Evolutionary conservation across 2,329 filamentous ascomycete genomes (phyloP).

Genomic region (Colletotrichum tropicale): DNA sequence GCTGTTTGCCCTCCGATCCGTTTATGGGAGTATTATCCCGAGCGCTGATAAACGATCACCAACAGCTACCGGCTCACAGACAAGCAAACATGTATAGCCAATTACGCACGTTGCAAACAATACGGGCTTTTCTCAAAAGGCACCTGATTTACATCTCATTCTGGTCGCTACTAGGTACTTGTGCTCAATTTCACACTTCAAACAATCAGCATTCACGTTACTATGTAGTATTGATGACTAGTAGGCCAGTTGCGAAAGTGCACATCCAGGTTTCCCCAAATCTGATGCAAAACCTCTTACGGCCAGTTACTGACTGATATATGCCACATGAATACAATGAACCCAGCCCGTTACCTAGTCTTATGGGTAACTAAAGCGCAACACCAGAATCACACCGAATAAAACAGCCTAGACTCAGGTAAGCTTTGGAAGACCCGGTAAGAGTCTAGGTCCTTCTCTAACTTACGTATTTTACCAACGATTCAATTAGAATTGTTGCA

Average conservation of each 20-base stretch:
- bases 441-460: neutral
- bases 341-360: neutral
- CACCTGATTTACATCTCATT: no score
- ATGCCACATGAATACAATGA: neutral
- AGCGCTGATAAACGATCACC: neutral
- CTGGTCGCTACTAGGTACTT: neutral
- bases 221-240: neutral
- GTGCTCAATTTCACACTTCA: neutral
- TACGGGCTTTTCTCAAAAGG: no score
- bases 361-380: neutral
- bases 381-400: neutral
- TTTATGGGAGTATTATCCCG: neutral
- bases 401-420: neutral
- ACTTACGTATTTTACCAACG: neutral
- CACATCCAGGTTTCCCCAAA: neutral
- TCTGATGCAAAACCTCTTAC: neutral
- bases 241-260: neutral
- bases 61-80: neutral
- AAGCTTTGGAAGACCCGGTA: neutral
- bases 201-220: neutral
- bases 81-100: neutral
- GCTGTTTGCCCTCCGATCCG: neutral
- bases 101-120: neutral
- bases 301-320: neutral
- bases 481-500: neutral